A percentile compares a stretch with the other conserved stretches of the same genome.
Evolutionary conservation across 192 early-diverging fungal genomes (phyloP).

Genomic region (Phycomyces blakesleeanus): DNA sequence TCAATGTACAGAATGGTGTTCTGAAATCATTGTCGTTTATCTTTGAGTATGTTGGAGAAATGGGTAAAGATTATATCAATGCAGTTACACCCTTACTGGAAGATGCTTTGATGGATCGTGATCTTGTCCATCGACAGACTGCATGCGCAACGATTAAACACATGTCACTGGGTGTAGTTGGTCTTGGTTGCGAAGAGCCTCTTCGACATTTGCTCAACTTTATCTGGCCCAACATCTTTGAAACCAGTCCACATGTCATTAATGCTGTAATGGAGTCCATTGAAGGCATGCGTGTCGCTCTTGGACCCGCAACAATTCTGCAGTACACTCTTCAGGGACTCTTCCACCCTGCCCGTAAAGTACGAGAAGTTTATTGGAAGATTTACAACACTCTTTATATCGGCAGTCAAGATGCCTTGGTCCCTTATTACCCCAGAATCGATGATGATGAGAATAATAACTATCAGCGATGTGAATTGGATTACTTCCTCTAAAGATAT

Average conservation of each 20-base stretch:
- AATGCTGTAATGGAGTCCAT: conserved; percentile 97
- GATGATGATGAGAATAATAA: conserved; percentile 75
- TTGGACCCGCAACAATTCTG: conserved; percentile 82
- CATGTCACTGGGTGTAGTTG: conserved; percentile 90
- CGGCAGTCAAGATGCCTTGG: conserved; percentile 82
- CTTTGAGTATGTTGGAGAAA: conserved; percentile 98
- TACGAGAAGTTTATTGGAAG: conserved; percentile 98
- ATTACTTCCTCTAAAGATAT: conserved; percentile 54
- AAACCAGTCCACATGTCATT: conserved; percentile 93
- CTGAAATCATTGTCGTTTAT: conserved; percentile 92
- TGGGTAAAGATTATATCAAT: conserved; percentile 98
- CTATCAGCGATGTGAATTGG: conserved; percentile 82
- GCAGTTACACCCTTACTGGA: conserved; percentile 93
- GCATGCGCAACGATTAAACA: conserved; percentile 95
- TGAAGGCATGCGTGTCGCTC: conserved; percentile 85
- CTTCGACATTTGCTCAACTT: conserved; percentile 92
- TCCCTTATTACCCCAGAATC: conserved; percentile 88
- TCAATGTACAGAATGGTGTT: conserved; percentile 99
- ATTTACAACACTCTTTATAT: conserved; percentile 97
- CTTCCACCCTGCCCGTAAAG: conserved; percentile 94
- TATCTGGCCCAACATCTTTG: conserved; percentile 99
- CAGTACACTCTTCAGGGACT: conserved; percentile 91
- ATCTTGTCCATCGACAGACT: conserved; percentile 97
- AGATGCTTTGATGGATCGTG: conserved; percentile 96
- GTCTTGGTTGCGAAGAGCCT: conserved; percentile 89